Evolutionary conservation across 1,284 basidiomycete genomes (phyloP).

Genomic region (Binderoboletus segoi): DNA sequence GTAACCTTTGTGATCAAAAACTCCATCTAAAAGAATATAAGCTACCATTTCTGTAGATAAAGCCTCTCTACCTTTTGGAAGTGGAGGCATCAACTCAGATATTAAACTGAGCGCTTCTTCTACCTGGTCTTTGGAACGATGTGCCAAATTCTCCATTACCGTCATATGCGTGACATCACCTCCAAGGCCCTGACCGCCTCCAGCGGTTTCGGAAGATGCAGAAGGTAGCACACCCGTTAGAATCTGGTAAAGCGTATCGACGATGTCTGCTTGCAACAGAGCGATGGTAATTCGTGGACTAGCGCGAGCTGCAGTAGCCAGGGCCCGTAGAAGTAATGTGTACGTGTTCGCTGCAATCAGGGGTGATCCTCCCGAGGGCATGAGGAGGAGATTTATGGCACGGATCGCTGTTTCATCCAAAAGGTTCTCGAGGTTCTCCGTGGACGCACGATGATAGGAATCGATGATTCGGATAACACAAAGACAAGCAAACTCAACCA

Average conservation of each 20-base stretch:
- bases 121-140: slow-evolving; percentile 95
- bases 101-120: slow-evolving; percentile 89
- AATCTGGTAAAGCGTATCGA: slow-evolving; percentile 90
- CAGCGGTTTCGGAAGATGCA: slow-evolving; percentile 58
- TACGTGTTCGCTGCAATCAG: slow-evolving; percentile 85
- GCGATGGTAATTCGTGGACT: slow-evolving; percentile 86
- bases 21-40: slow-evolving; percentile 65
- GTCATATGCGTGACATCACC: slow-evolving; percentile 93
- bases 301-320: slow-evolving; percentile 83
- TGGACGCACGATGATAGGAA: slow-evolving; percentile 81
- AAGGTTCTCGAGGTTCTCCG: slow-evolving; percentile 83
- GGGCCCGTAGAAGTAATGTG: slow-evolving; percentile 82
- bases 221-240: slow-evolving; percentile 89
- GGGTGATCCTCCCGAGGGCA: slow-evolving; percentile 85
- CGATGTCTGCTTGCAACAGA: slow-evolving; percentile 87
- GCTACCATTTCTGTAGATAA: background rate
- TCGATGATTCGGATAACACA: slow-evolving; percentile 93
- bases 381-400: slow-evolving; percentile 82
- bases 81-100: slow-evolving; percentile 87
- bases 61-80: slow-evolving; percentile 78
- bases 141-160: slow-evolving; percentile 95
- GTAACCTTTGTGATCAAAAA: slow-evolving; percentile 90
- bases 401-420: slow-evolving; percentile 82
- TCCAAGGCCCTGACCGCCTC: slow-evolving; percentile 70
- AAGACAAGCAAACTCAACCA: slow-evolving; percentile 92